Evolutionary conservation across 257 asterid genomes (phyloP).

Genomic region (Nicotiana undulata): DNA sequence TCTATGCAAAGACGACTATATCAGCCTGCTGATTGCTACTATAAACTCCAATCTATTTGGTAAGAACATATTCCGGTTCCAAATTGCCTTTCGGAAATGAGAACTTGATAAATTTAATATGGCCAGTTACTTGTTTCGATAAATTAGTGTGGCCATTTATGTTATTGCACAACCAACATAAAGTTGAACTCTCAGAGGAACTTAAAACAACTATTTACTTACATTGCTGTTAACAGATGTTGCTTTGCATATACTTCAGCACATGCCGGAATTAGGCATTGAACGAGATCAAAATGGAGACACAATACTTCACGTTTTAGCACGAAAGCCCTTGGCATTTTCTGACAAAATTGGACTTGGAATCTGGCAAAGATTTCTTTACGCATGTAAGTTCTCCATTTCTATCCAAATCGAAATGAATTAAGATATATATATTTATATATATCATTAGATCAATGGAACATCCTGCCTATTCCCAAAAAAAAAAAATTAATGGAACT

Average conservation of each 20-base stretch:
- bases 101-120: background rate
- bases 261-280: conserved; percentile 21
- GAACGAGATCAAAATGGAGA: conserved; percentile 29
- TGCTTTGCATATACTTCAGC: conserved; percentile 19
- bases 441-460: background rate
- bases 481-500: background rate
- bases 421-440: background rate
- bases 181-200: background rate
- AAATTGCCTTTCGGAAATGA: background rate
- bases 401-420: background rate
- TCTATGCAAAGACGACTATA: conserved; percentile 24
- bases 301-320: conserved; percentile 29
- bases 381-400: conserved; percentile 15
- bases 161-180: background rate
- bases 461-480: background rate
- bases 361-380: conserved; percentile 19
- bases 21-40: conserved; percentile 19
- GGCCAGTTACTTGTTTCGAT: background rate
- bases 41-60: conserved; percentile 29
- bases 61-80: conserved; percentile 1
- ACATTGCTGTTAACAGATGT: conserved; percentile 18
- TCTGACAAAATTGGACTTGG: conserved; percentile 15
- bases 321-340: conserved; percentile 24
- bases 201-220: background rate
- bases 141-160: background rate